Evolutionary conservation across 768 basidiomycete genomes (phyloP), one percentile per base, ranked within the genome.

Genomic region (Suillus decipiens): DNA sequence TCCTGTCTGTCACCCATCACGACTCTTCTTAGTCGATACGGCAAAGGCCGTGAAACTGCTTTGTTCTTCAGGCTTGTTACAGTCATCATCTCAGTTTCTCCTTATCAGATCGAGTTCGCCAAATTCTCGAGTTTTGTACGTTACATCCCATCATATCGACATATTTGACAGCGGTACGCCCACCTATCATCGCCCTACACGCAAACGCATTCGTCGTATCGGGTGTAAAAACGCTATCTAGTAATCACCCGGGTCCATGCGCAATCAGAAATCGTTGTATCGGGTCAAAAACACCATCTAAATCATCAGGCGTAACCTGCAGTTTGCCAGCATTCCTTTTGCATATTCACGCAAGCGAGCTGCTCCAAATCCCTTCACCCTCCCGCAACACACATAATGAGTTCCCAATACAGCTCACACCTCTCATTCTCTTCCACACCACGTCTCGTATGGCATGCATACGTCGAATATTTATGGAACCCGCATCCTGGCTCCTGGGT

Each of bases 401-500:
- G 57, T 34, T 62, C 63, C 10, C 63, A 54, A 15, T 54, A 63
- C 64, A 64, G 47, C 33, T 64, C 67, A 43, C 62, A 60, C 54
- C 64, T 70, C 41, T 64, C 65, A 0, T 69, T 65, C 43, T 70
- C 62, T 58, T 59, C 82, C 19, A 64, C 81, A 43, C 84, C 83
- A 4, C 68, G 69, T 34, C 71, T 77, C 7, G 67, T 89, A 41
- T 91, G 89, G 89, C 70, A 79, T 24, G 78, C 77, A 63, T 93
- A 93, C 68, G 66, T 87, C 61, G 75, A 84, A 42, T 80, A 88
- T 68, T 79, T 93, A 28, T 89, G 86, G 84, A 75, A 82, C 68
- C 91, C 90, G 68, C 72, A 83, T 53, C 79, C 84, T 3, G 77
- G 80, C 45, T 92, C 92, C 4, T 89, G 85, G 86, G 87, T 93